Base-by-base conservation (phyloP, 208 protist genomes). In the Trypanosoma lewisi region DNA sequence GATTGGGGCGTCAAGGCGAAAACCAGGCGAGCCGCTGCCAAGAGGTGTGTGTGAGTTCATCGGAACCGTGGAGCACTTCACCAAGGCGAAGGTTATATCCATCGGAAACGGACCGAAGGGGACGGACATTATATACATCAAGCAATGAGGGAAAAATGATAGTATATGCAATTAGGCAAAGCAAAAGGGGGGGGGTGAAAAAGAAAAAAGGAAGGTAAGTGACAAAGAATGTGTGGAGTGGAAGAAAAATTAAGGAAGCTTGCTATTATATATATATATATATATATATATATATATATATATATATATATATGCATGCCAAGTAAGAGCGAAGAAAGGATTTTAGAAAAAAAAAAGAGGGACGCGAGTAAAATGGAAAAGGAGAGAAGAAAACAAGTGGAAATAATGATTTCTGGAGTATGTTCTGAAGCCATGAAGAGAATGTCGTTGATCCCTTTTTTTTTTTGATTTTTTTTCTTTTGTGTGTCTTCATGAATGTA, bases 51-150 rank as follows among this genome's bases (percentile, higher is more conserved):
- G 83, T 62, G 85, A 91, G 65, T 77, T 94, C 41, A 60, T 97
- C 31, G 64, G 73, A 11, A 87, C 86, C 9, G 79, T 97, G 16
- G 89, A 97, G 75, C 75, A 94, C 70, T 97, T 96, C 44, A 91
- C 89, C 0, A 52, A 64, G 11, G 81, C 83, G 44, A 85, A 94
- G 69, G 76, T 97, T n/a, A 57, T 97, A 11, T 95, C 89, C 36
- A 95, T 97, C 61, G 92, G 92, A 30, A 97, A 97, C 68, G 92
- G 92, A 0, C 89, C 92, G 25, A 86, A 73, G 49, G 87, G 85
- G 0, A 73, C 77, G 14, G 79, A 97, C 42, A 94, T 95, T 50
- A 94, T 97, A 48, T 97, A 97, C 84, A 68, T 97, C 9, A 71
- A 76, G 16, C 80, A 91, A 72, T 89, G 66, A 67, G 28, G 49